Evolutionary conservation across 371 early-diverging fungal species (phyloP).

Genomic region (Syncephalastrum sp.): DNA sequence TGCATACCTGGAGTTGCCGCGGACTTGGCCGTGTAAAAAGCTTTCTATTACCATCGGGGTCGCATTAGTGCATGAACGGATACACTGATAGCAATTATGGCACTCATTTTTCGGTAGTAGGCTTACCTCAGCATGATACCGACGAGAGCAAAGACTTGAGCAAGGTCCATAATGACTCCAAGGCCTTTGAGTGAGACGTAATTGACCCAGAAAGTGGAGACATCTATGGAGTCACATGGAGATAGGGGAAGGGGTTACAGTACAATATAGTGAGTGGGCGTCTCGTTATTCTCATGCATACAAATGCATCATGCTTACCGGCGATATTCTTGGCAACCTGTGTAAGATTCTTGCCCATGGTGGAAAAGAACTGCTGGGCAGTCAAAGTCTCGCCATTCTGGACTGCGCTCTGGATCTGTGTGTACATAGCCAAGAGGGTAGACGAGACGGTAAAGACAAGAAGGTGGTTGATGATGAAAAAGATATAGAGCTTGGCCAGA

Average conservation of each 20-base stretch:
- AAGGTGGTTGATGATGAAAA: conserved; percentile 73
- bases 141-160: conserved; percentile 67
- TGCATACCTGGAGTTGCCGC: conserved; percentile 59
- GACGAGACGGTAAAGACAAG: conserved; percentile 63
- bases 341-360: conserved; percentile 27
- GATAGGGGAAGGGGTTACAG: conserved; percentile 4
- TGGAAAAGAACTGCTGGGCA: conserved; percentile 20
- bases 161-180: conserved; percentile 64
- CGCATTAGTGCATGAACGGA: too few relatives aligned
- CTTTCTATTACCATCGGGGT: conserved; percentile 26
- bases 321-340: conserved; percentile 33
- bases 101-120: too few relatives aligned
- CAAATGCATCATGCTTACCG: conserved; percentile 17
- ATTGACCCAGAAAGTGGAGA: conserved; percentile 66
- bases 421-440: conserved; percentile 51
- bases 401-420: conserved; percentile 41
- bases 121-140: conserved; percentile 49
- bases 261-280: neutral
- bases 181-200: conserved; percentile 67
- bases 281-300: neutral
- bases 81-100: neutral
- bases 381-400: conserved; percentile 19
- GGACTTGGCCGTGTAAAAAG: conserved; percentile 68
- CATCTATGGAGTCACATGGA: conserved; percentile 22
- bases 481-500: conserved; percentile 75